Conservation (phyloP, 139 green algal genomes). For the Pleodorina starrii region DNA sequence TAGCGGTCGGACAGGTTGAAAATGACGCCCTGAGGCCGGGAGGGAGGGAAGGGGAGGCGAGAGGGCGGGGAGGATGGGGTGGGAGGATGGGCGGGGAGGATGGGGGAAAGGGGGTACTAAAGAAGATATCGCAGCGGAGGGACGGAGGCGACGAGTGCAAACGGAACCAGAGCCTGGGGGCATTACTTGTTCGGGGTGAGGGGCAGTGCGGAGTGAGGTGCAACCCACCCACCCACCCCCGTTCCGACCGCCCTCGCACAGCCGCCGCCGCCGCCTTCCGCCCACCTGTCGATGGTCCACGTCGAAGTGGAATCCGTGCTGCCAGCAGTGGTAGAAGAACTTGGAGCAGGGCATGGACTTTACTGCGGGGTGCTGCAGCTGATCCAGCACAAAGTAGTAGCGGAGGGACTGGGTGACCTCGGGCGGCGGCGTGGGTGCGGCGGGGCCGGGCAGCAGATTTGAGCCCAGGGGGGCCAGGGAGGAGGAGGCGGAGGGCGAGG, state of each 20-base stretch:
- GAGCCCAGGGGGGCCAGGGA: background rate
- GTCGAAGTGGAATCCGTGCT: constrained; percentile 62
- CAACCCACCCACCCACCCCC: too few species aligned
- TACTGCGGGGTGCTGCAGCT: constrained; percentile 48
- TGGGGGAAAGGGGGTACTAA: background rate
- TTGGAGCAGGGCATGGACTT: constrained; percentile 50
- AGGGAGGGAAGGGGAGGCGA: background rate
- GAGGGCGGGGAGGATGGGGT: too few species aligned
- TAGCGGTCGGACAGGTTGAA: constrained; percentile 63
- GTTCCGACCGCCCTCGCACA: too few species aligned
- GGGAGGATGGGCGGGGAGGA: background rate
- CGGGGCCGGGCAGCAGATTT: background rate
- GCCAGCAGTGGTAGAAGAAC: constrained; percentile 63
- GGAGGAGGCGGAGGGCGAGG: background rate
- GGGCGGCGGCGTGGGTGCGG: background rate
- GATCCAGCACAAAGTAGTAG: constrained; percentile 61
- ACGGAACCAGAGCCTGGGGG: too few species aligned
- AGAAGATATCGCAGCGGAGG: too few species aligned
- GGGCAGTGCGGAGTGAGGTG: too few species aligned
- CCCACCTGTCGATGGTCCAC: constrained; percentile 57
- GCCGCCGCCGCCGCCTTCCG: too few species aligned
- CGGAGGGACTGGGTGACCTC: constrained; percentile 30
- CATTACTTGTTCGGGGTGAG: too few species aligned
- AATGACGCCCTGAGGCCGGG: constrained; percentile 49
- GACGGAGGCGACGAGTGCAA: too few species aligned